phyloP scores from a whole-genome alignment of 345 rosid genomes.

The Heritiera littoralis region DNA sequence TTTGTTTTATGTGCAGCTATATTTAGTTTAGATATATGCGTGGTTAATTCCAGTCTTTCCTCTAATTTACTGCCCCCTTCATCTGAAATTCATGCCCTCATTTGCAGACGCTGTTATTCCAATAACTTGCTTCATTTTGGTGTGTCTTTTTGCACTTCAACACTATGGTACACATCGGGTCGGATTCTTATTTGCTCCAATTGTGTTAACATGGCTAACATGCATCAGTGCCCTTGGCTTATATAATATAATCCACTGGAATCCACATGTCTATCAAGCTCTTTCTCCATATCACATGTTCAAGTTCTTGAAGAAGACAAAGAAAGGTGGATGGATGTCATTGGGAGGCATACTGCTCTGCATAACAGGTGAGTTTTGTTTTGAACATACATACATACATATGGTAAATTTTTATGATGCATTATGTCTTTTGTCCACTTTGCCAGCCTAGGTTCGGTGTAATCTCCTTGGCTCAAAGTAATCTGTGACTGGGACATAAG shows the following conservation, averaged over 20 bases:
- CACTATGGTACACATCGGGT: constrained; percentile 96
- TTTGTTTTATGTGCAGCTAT: not conserved
- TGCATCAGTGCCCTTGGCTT: constrained; percentile 93
- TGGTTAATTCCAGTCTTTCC: not conserved
- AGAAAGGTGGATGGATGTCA: constrained; percentile 97
- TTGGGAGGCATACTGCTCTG: constrained; percentile 94
- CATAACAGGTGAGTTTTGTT: constrained; percentile 68
- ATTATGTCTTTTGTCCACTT: not conserved
- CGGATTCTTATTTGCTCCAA: constrained; percentile 90
- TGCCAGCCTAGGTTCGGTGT: not conserved
- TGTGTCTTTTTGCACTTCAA: constrained; percentile 95
- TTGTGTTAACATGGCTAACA: constrained; percentile 77
- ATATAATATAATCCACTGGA: constrained; percentile 86
- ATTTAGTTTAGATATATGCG: not conserved
- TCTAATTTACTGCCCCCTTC: constrained; percentile 6
- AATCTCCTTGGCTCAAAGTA: not conserved
- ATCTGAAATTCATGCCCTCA: constrained; percentile 4
- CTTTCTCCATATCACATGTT: constrained; percentile 97
- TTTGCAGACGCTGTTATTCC: constrained; percentile 94
- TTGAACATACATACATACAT: not conserved
- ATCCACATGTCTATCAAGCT: constrained; percentile 82
- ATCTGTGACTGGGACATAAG: not conserved
- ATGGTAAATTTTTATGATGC: constrained; percentile 1
- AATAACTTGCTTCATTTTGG: constrained; percentile 90
- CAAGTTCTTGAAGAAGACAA: constrained; percentile 94